Evolutionary conservation across 2,329 filamentous ascomycete genomes (phyloP).

Genomic region (Alternaria rosae): DNA sequence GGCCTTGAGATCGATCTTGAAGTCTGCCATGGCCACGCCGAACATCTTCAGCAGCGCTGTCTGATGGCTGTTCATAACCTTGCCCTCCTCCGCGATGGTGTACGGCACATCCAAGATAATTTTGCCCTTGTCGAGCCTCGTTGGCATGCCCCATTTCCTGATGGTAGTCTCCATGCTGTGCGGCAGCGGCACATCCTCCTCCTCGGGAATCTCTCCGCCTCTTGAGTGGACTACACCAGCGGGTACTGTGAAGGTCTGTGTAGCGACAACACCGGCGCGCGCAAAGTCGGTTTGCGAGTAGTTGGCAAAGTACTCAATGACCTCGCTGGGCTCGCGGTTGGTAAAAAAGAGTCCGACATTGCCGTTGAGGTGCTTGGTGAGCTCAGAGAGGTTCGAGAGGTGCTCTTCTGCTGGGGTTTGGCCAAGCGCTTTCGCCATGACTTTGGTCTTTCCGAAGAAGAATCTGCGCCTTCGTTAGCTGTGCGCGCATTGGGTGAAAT

Average conservation of each 20-base stretch:
- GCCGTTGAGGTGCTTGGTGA: slow-evolving; percentile 75
- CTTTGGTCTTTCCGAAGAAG: slow-evolving; percentile 99
- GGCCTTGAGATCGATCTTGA: slow-evolving; percentile 80
- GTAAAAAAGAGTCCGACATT: slow-evolving; percentile 92
- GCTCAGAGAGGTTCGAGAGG: slow-evolving; percentile 76
- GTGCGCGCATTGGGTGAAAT: not conserved
- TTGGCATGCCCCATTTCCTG: slow-evolving; percentile 87
- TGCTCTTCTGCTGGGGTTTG: slow-evolving; percentile 78
- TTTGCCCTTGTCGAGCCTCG: slow-evolving; percentile 85
- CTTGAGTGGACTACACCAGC: slow-evolving; percentile 79
- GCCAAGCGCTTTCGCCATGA: slow-evolving; percentile 96
- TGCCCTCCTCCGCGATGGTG: slow-evolving; percentile 82
- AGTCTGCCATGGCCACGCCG: slow-evolving; percentile 88
- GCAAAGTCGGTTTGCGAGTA: slow-evolving; percentile 87
- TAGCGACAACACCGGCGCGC: slow-evolving; percentile 79
- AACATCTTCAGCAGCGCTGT: slow-evolving; percentile 94
- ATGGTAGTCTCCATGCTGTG: slow-evolving; percentile 91
- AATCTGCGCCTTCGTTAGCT: slow-evolving; percentile 62
- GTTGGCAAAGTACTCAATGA: slow-evolving; percentile 75
- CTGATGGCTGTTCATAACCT: slow-evolving; percentile 87
- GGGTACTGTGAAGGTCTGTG: slow-evolving; percentile 80
- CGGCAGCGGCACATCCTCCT: slow-evolving; percentile 85
- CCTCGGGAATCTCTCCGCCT: slow-evolving; percentile 78
- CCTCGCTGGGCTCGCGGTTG: slow-evolving; percentile 71
- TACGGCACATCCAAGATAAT: slow-evolving; percentile 79